phyloP scores from a whole-genome alignment of 805 yeast species.

The Kluyveromyces wickerhamii region DNA sequence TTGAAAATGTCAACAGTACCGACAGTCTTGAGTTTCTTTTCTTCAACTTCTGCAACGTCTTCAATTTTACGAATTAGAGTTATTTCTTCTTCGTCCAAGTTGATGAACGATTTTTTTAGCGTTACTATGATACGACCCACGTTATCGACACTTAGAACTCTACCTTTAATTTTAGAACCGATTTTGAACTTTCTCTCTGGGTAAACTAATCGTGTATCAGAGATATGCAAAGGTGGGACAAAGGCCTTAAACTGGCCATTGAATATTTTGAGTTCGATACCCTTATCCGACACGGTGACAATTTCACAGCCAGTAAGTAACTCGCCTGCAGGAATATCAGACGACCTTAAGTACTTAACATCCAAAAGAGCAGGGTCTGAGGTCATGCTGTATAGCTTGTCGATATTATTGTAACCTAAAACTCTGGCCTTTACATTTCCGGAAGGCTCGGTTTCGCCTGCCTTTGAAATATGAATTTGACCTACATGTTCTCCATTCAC shows the following conservation, averaged over 20 bases:
- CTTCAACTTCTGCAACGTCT: slow-evolving; percentile 39
- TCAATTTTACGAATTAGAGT: slow-evolving; percentile 37
- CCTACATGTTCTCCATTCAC: slow-evolving; percentile 54
- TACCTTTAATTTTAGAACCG: slow-evolving; percentile 72
- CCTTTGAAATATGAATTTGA: slow-evolving; percentile 69
- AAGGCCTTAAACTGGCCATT: slow-evolving; percentile 59
- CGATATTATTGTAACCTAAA: slow-evolving; percentile 58
- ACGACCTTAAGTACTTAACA: slow-evolving; percentile 55
- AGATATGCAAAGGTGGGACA: slow-evolving; percentile 68
- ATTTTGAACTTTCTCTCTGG: slow-evolving; percentile 90
- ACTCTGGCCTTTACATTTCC: slow-evolving; percentile 68
- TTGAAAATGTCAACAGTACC: slow-evolving; percentile 70
- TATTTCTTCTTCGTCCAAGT: slow-evolving; percentile 31
- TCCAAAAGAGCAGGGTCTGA: slow-evolving; percentile 58
- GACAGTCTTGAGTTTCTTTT: slow-evolving; percentile 40
- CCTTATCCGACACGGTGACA: slow-evolving; percentile 47
- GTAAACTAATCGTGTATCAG: slow-evolving; percentile 74
- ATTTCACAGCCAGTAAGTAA: slow-evolving; percentile 50
- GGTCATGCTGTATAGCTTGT: slow-evolving; percentile 59
- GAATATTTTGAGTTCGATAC: slow-evolving; percentile 59
- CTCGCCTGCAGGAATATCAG: slow-evolving; percentile 74
- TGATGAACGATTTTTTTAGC: slow-evolving; percentile 76
- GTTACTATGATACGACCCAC: slow-evolving; percentile 54
- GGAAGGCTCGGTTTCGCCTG: slow-evolving; percentile 39
- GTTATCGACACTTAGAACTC: slow-evolving; percentile 48